Conservation (phyloP, 2,329 filamentous ascomycete species). For the Nannizzia gypsea region DNA sequence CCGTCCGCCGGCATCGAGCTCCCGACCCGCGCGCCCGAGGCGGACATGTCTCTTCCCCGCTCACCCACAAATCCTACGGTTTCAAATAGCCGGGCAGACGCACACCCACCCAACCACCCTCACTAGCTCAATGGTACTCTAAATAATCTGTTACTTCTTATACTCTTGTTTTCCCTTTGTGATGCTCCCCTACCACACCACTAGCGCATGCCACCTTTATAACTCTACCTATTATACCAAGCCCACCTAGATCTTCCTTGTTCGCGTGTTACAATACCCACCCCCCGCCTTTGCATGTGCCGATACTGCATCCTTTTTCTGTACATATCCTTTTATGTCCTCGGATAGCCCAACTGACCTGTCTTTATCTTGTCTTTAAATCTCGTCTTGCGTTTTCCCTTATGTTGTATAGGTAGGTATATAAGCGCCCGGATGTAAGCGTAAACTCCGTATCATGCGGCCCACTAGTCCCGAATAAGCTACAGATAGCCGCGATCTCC, state of each 20-base stretch:
- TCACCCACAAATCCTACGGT: conserved; percentile 20
- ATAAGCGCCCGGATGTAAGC: neutral
- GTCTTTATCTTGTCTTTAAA: neutral
- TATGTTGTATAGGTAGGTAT: neutral
- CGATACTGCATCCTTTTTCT: neutral
- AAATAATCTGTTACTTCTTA: neutral
- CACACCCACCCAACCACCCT: neutral
- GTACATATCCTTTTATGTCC: neutral
- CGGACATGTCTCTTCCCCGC: conserved; percentile 14
- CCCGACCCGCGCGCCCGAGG: conserved; percentile 15
- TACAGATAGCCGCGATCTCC: neutral
- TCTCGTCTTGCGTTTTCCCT: neutral
- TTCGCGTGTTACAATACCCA: neutral
- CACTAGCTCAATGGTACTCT: neutral
- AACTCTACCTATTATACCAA: neutral
- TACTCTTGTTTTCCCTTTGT: neutral
- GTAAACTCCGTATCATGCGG: neutral
- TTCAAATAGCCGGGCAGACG: neutral
- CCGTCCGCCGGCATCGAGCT: conserved; percentile 17
- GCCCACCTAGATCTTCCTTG: neutral
- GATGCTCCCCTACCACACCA: neutral
- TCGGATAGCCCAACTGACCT: neutral
- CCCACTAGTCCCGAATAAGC: neutral
- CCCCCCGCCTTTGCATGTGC: neutral
- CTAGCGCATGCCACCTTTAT: no score